Conservation (phyloP, 176 grass and related monocot species). For the Saccharum officinarum region DNA sequence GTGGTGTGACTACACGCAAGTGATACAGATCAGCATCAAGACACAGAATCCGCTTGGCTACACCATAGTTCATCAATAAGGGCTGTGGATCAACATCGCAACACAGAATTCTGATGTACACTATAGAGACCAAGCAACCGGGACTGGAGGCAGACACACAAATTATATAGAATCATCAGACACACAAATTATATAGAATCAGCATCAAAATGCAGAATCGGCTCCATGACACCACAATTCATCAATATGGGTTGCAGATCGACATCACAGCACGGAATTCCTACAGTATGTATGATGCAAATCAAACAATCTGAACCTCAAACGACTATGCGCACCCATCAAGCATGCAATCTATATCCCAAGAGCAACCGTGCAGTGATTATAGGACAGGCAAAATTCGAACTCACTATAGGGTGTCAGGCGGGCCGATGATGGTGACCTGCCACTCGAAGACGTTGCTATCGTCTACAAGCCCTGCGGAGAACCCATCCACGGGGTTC, state of each 20-base stretch:
- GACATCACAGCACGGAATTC: not conserved
- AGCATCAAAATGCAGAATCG: not conserved
- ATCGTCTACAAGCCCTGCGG: conserved; percentile 69
- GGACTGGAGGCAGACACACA: not conserved
- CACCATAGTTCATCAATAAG: not conserved
- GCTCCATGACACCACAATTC: not conserved
- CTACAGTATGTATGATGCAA: not conserved
- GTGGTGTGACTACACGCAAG: not conserved
- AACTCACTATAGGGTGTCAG: conserved; percentile 83
- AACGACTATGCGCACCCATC: not conserved
- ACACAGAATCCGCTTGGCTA: not conserved
- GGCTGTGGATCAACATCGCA: not conserved
- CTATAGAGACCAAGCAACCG: not conserved
- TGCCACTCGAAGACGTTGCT: conserved; percentile 77
- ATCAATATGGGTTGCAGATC: not conserved
- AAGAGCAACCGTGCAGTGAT: conserved; percentile 6
- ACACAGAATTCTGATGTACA: not conserved
- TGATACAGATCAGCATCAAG: not conserved
- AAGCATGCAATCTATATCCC: conserved; percentile 14
- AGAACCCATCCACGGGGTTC: conserved; percentile 73
- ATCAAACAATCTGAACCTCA: conserved; percentile 1
- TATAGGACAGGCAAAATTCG: not conserved
- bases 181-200: not conserved
- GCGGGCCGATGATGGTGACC: conserved; percentile 85
- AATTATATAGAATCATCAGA: too few relatives aligned